A percentile compares a stretch with the other conserved stretches of the same genome.
Conservation (phyloP, 805 yeast genomes). For the Sugiyamaella valdiviana region DNA sequence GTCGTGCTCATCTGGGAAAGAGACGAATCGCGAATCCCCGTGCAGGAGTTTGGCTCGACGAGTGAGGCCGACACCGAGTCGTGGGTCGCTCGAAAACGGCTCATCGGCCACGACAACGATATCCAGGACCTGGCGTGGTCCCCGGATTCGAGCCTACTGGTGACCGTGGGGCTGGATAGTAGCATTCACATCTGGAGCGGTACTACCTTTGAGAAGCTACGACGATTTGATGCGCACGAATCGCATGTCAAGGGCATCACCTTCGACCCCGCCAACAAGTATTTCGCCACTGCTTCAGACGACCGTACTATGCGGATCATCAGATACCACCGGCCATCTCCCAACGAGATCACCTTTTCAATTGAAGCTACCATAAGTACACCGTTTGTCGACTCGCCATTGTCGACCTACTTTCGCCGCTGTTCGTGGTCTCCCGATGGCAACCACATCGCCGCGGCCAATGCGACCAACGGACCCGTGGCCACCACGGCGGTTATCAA, state of each 20-base stretch:
- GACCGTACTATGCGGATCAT: constrained; percentile 87
- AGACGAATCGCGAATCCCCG: constrained; percentile 58
- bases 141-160: constrained; percentile 84
- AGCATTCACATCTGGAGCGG: constrained; percentile 94
- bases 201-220: constrained; percentile 79
- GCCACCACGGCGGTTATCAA: constrained; percentile 54
- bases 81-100: constrained; percentile 88
- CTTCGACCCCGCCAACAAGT: constrained; percentile 96
- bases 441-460: constrained; percentile 62
- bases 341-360: constrained; percentile 68
- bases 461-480: constrained; percentile 62
- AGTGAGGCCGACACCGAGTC: constrained; percentile 71
- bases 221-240: constrained; percentile 86
- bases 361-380: constrained; percentile 76
- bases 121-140: constrained; percentile 98
- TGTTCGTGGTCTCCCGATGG: constrained; percentile 74
- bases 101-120: constrained; percentile 96
- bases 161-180: constrained; percentile 91
- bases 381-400: constrained; percentile 84
- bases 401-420: constrained; percentile 78
- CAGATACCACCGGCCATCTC: constrained; percentile 68
- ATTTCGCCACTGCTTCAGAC: constrained; percentile 94
- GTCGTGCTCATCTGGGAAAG: constrained; percentile 88
- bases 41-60: constrained; percentile 57
- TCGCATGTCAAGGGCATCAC: constrained; percentile 95